Percentiles rank a stretch among this genome's conserved stretches.
Conservation (phyloP, 2,329 filamentous ascomycete species). For the Rutstroemia sp. region DNA sequence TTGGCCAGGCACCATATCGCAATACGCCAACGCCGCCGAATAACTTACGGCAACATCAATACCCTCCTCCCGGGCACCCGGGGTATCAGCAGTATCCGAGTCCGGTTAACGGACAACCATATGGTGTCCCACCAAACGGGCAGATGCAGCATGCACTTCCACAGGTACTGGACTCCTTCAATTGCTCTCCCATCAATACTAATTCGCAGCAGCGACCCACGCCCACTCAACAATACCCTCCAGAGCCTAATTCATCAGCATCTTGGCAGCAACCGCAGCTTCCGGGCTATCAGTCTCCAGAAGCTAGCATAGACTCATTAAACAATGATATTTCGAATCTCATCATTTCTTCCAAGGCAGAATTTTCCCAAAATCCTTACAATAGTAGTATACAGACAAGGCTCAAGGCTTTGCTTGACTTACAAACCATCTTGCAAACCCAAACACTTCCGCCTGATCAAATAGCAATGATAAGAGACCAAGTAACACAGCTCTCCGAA, state of each 20-base stretch:
- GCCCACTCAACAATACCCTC: constrained; percentile 12
- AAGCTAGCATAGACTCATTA: constrained; percentile 63
- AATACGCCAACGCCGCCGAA: constrained; percentile 69
- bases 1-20: constrained; percentile 54
- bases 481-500: constrained; percentile 64
- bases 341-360: constrained; percentile 63
- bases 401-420: constrained; percentile 76
- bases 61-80: constrained; percentile 29
- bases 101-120: constrained; percentile 19
- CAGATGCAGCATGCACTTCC: constrained; percentile 23
- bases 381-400: constrained; percentile 70
- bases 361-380: constrained; percentile 69
- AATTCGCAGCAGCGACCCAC: constrained; percentile 16
- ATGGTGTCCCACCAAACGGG: constrained; percentile 13
- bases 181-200: background rate
- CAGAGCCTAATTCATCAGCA: constrained; percentile 27
- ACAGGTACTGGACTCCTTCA: constrained; percentile 18
- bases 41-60: constrained; percentile 32
- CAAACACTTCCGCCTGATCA: constrained; percentile 75
- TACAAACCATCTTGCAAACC: constrained; percentile 72
- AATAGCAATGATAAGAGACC: constrained; percentile 75
- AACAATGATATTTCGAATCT: constrained; percentile 77
- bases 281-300: constrained; percentile 29
- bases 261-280: constrained; percentile 27
- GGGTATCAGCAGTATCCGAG: constrained; percentile 29